A percentile compares a stretch with the other conserved stretches of the same genome.
These are phyloP conservation scores for Truncatella angustata DNA, from an alignment of 2,329 filamentous ascomycete genomes.

Conservation along the genomic window DNA sequence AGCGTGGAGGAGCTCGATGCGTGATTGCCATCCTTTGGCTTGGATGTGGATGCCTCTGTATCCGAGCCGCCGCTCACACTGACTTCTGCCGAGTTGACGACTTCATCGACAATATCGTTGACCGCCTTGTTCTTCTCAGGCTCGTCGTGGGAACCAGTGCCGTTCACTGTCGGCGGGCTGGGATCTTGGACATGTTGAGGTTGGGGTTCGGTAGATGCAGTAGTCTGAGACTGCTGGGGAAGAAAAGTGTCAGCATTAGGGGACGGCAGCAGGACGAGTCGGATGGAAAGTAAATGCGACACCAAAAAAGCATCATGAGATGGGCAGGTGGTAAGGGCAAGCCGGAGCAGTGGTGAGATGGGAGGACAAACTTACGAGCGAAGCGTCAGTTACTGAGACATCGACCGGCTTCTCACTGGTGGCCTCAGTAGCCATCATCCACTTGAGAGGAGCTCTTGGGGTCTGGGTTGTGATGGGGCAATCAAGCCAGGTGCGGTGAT, in stretches of 20 bases:
- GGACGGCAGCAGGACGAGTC: background rate
- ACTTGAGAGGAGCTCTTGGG: slow-evolving; percentile 10
- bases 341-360: slow-evolving; percentile 2
- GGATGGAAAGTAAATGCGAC: background rate
- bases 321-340: background rate
- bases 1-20: slow-evolving; percentile 56
- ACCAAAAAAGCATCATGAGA: background rate
- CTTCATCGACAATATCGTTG: slow-evolving; percentile 55
- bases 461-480: slow-evolving; percentile 4
- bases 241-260: background rate
- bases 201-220: slow-evolving; percentile 33
- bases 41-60: slow-evolving; percentile 66
- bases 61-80: slow-evolving; percentile 75
- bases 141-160: slow-evolving; percentile 46
- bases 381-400: slow-evolving; percentile 30
- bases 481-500: slow-evolving; percentile 8
- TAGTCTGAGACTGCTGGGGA: slow-evolving; percentile 24
- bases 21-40: slow-evolving; percentile 58
- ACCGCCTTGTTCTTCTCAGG: slow-evolving; percentile 55
- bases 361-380: slow-evolving; percentile 25
- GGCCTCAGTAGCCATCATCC: slow-evolving; percentile 36
- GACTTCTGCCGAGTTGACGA: slow-evolving; percentile 61
- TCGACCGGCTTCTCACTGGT: slow-evolving; percentile 28
- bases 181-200: slow-evolving; percentile 47
- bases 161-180: slow-evolving; percentile 45